Evolutionary conservation across 805 yeast genomes (phyloP), one percentile per base, ranked within the genome.

Genomic region (Saturnispora diversa): DNA sequence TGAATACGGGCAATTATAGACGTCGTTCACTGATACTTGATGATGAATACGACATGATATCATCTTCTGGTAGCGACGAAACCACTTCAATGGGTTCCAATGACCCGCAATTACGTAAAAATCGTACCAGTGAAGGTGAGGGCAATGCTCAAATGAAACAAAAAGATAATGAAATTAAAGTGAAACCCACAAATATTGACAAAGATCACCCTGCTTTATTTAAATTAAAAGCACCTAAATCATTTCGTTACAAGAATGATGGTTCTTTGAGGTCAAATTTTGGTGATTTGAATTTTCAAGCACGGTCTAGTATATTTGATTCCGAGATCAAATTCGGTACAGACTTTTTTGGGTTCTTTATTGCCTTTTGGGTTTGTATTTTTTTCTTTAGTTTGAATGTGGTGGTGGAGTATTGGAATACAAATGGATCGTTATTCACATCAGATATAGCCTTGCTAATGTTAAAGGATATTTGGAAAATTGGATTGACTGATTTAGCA

Each of bases 341-440:
- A 3, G 63, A 65, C 40, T 87, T 84, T 56, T 77, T 74, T 50
- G 97, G 97, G 2, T 71, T 92, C 44, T 90, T 77, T 58, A 80
- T 85, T 5, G 70, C 87, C 36, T 75, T 77, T 46, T 85, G 95
- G 95, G 62, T 84, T 40, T 72, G 74, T 5, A 70, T 78, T 5
- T 77, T 72, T 20, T 66, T 80, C 42, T 56, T 70, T 28, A 70
- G 76, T 43, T 51, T 77, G 23, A 75, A 76, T 43, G 70, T 71
- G 16, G 51, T 77, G 7, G 63, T 78, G 13, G 70, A 75, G 43
- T 74, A 80, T 48, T 72, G 72, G 51, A 46, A 70, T 10, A 56
- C 58, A 22, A 55, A 69, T 20, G 75, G 78, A 8, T 48, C 62
- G 7, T 28, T 74, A 8, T 55, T 68, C 36, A 65, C 73, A 21